A percentile compares a stretch with the other conserved stretches of the same genome.
These are phyloP conservation scores for Phialophora expanda DNA, from an alignment of 2,329 filamentous ascomycete genomes.

Conservation along the genomic window DNA sequence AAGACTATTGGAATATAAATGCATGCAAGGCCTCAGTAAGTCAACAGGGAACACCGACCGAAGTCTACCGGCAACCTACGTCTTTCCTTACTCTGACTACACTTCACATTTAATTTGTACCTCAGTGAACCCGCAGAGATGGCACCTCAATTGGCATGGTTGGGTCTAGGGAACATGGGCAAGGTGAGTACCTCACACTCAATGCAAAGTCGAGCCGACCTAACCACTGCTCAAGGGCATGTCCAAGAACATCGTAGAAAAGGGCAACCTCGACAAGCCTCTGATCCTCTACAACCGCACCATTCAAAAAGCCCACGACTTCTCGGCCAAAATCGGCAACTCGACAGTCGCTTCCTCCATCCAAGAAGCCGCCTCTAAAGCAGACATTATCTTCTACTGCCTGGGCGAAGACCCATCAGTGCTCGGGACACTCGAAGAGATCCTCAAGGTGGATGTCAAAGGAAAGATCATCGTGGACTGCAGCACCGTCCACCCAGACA, in stretches of 20 bases:
- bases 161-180: conserved; percentile 89
- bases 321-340: conserved; percentile 59
- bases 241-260: conserved; percentile 80
- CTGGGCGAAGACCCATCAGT: conserved; percentile 79
- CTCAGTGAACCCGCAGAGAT: conserved; percentile 17
- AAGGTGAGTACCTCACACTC: conserved; percentile 59
- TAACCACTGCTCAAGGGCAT: conserved; percentile 67
- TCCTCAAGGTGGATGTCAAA: conserved; percentile 62
- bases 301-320: conserved; percentile 48
- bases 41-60: not conserved
- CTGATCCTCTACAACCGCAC: conserved; percentile 74
- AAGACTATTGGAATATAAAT: conserved; percentile 9
- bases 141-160: conserved; percentile 68
- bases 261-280: conserved; percentile 72
- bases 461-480: conserved; percentile 85
- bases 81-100: not conserved
- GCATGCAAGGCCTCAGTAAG: not conserved
- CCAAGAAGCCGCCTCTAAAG: conserved; percentile 66
- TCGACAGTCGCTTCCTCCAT: conserved; percentile 68
- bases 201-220: not conserved
- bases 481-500: conserved; percentile 85
- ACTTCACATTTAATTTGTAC: not conserved
- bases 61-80: not conserved
- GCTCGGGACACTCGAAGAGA: conserved; percentile 62
- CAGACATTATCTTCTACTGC: conserved; percentile 82